These are phyloP conservation scores for Beauveria australis DNA, from an alignment of 2,329 filamentous ascomycete genomes.

Conservation along the genomic window DNA sequence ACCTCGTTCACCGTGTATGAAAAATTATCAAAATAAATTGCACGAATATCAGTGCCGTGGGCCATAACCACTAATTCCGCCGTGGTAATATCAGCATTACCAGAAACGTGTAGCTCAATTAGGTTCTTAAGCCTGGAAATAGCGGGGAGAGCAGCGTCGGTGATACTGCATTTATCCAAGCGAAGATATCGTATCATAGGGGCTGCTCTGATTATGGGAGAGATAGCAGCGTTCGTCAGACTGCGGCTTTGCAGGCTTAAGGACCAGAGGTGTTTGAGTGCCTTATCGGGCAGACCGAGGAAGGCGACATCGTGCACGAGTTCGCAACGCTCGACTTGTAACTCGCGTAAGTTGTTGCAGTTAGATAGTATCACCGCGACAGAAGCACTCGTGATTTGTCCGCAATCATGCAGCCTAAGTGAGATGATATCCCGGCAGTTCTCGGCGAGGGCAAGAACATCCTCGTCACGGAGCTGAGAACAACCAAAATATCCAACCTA, in stretches of 20 bases:
- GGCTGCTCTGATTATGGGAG: neutral
- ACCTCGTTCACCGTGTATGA: no score
- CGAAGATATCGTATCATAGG: neutral
- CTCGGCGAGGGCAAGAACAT: no score
- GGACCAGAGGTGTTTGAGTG: neutral
- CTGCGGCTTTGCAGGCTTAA: neutral
- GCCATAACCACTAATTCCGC: neutral
- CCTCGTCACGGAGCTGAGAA: no score
- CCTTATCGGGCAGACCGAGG: neutral
- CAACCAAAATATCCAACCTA: no score
- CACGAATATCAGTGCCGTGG: no score
- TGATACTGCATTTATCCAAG: neutral
- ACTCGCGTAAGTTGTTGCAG: no score
- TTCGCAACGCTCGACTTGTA: neutral
- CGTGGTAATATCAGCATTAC: neutral
- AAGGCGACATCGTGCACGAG: neutral
- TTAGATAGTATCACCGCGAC: no score
- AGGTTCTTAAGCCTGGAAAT: neutral
- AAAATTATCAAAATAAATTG: no score
- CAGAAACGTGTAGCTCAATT: accelerated
- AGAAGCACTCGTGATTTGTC: no score
- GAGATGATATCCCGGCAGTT: no score
- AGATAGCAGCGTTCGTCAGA: neutral
- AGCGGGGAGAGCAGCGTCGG: neutral
- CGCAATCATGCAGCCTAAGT: no score